Evolutionary conservation across 1,284 basidiomycete species (phyloP), one percentile per base, ranked within the genome.

Genomic region (Somion occarium): DNA sequence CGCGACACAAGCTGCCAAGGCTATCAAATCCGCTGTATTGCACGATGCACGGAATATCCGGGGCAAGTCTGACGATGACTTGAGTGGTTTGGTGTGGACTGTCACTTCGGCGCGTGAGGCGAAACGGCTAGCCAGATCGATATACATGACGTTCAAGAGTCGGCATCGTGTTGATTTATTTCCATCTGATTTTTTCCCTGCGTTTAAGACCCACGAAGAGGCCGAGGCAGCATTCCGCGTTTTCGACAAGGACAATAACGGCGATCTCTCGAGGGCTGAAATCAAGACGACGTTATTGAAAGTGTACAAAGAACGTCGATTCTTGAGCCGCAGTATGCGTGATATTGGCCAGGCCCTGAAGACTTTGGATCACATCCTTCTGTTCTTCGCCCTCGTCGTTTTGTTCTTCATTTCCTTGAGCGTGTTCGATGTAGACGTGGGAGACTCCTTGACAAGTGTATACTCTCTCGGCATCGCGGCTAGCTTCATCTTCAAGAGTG

Each of bases 181-280:
- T 44, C 75, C 84, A 13, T 69, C 74, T 23, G 90, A 92, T 65
- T 88, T 92, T 60, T 73, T 78, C 52, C 80, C 83, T 5, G 88
- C 84, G 4, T 91, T 87, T 62, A 56, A 73, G 13, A 76, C 74
- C n/a, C 65, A 70, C 4, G 74, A 72, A 45, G 75, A 77, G 18
- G 83, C 87, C 11, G 70, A 76, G 49, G 73, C 73, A 11, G 89
- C 88, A 1, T 91, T 91, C 73, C 76, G 78, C 44, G 78, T 91
- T 26, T 88, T 91, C 61, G 86, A 88, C 67, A 75, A 72, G 56
- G 89, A 91, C 63, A 76, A 80, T 60, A 89, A 91, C 56, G 87
- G 86, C 18, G 89, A 92, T 63, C 75, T 91, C 50, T 83, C 85
- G n/a, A 78, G 83, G 48, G 72, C 78, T 26, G 90, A 92, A 68